These are phyloP conservation scores for Chalara sp. DNA, from an alignment of 2,329 filamentous ascomycete species.

Conservation along the genomic window DNA sequence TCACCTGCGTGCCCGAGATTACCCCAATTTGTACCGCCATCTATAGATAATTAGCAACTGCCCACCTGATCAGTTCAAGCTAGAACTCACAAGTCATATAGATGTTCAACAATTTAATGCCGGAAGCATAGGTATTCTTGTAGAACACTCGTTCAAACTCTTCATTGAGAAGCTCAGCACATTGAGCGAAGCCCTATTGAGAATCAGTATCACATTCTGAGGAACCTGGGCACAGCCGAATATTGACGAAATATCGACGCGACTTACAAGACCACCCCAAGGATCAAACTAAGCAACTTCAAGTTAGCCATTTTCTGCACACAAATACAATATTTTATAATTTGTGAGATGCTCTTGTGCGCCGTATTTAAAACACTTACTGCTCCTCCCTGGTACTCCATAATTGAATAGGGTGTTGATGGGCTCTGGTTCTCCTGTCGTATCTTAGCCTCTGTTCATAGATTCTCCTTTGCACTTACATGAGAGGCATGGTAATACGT, in stretches of 20 bases:
- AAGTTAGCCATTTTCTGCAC: too few relatives aligned
- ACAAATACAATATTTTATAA: too few relatives aligned
- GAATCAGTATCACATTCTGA: conserved; percentile 1
- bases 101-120: conserved; percentile 60
- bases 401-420: conserved; percentile 55
- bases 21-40: conserved; percentile 79
- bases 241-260: not conserved
- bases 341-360: too few relatives aligned
- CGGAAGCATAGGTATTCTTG: conserved; percentile 65
- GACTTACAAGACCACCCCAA: conserved; percentile 54
- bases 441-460: too few relatives aligned
- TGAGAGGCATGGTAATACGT: conserved; percentile 49
- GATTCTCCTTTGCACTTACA: conserved; percentile 24
- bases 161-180: conserved; percentile 58
- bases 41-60: conserved; percentile 40
- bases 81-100: conserved; percentile 56
- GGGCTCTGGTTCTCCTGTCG: conserved; percentile 43
- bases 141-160: conserved; percentile 75
- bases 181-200: conserved; percentile 54
- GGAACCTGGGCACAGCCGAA: not conserved
- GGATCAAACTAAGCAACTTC: conserved; percentile 51
- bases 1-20: conserved; percentile 58
- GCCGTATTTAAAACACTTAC: too few relatives aligned
- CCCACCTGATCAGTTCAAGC: too few relatives aligned
- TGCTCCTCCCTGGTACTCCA: conserved; percentile 57